These are phyloP conservation scores for Luvunga scandens DNA, from an alignment of 345 rosid genomes.

Conservation along the genomic window DNA sequence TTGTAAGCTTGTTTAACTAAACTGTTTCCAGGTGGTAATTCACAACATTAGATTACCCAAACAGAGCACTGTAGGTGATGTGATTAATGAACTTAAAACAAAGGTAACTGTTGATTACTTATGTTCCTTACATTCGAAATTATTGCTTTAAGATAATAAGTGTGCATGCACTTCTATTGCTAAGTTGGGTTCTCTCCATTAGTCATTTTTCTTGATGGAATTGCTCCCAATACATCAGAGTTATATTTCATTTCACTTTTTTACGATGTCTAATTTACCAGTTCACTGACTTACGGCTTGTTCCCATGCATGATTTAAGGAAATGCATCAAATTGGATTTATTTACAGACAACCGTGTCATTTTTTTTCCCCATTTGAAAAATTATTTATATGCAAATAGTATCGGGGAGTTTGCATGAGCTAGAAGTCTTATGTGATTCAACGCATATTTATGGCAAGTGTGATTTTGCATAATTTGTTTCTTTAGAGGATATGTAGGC, in stretches of 20 bases:
- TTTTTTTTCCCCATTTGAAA: background rate
- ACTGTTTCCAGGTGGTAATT: conserved; percentile 54
- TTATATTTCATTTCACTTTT: background rate
- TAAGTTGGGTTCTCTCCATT: background rate
- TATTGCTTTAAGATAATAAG: background rate
- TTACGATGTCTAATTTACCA: background rate
- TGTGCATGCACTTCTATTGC: background rate
- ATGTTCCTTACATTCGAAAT: background rate
- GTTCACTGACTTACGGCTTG: no score
- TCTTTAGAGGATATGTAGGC: background rate
- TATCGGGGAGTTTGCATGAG: background rate
- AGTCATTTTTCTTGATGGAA: background rate
- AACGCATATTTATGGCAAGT: background rate
- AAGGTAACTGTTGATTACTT: conserved; percentile 46
- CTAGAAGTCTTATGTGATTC: background rate
- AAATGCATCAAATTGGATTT: background rate
- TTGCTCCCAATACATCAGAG: background rate
- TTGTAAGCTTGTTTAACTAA: conserved; percentile 6
- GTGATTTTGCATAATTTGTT: background rate
- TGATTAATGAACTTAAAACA: conserved; percentile 79
- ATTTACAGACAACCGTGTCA: background rate
- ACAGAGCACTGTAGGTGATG: conserved; percentile 95
- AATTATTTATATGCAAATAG: background rate
- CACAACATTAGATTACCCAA: conserved; percentile 91
- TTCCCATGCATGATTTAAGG: background rate